Evolutionary conservation across 1,284 basidiomycete species (phyloP).

Genomic region (Tylopilus sp.): DNA sequence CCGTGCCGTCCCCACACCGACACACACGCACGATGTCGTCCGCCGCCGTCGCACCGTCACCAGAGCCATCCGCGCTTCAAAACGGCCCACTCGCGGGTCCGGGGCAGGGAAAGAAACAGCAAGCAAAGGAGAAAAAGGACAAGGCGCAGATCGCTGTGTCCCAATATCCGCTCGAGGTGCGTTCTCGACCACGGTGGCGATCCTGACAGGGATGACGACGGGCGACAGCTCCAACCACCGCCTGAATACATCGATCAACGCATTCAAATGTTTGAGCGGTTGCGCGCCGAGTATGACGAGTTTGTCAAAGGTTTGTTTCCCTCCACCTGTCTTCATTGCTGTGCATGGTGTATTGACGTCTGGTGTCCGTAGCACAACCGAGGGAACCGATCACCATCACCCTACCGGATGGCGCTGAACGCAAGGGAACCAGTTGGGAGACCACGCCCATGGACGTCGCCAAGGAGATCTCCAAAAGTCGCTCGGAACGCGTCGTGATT

Average conservation of each 20-base stretch:
- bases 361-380: slow-evolving; percentile 63
- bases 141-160: slow-evolving; percentile 43
- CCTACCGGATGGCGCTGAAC: slow-evolving; percentile 82
- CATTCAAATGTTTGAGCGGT: slow-evolving; percentile 86
- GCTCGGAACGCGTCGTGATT: slow-evolving; percentile 91
- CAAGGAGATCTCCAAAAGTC: slow-evolving; percentile 81
- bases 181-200: neutral
- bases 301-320: slow-evolving; percentile 65
- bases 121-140: slow-evolving; percentile 51
- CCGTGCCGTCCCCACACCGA: neutral
- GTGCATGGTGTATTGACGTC: neutral
- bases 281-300: slow-evolving; percentile 85
- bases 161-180: slow-evolving; percentile 63
- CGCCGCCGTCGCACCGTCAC: slow-evolving; percentile 39
- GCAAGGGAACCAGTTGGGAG: slow-evolving; percentile 89
- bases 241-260: slow-evolving; percentile 90
- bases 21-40: slow-evolving; percentile 25
- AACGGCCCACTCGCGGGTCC: slow-evolving; percentile 30
- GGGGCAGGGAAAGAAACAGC: slow-evolving; percentile 40
- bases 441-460: slow-evolving; percentile 95
- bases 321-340: neutral
- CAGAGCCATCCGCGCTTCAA: slow-evolving; percentile 38
- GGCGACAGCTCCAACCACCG: slow-evolving; percentile 68
- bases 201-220: neutral
- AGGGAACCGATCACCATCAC: slow-evolving; percentile 84